phyloP scores from a whole-genome alignment of 192 early-diverging fungal genomes.

The Backusella morwellensis region DNA sequence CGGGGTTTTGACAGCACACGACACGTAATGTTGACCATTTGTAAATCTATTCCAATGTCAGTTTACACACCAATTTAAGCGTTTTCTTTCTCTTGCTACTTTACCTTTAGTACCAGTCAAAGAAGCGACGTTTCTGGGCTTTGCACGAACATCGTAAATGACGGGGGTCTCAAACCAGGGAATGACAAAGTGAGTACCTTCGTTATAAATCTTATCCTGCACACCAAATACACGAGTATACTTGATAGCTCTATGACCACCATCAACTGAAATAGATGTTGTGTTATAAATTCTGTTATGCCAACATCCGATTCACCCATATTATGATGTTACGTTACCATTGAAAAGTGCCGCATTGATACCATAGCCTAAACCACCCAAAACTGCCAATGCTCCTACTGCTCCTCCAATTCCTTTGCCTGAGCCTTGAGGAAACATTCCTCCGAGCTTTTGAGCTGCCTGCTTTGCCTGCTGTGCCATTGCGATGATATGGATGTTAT shows the following conservation, averaged over 20 bases:
- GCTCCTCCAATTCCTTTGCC: conserved; percentile 54
- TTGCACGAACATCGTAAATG: conserved; percentile 96
- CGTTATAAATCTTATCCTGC: conserved; percentile 78
- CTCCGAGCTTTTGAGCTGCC: conserved; percentile 59
- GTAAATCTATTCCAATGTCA: conserved; percentile 71
- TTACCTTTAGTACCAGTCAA: conserved; percentile 97
- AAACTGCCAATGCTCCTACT: conserved; percentile 59
- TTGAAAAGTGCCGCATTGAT: conserved; percentile 89
- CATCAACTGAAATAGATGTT: conserved; percentile 69
- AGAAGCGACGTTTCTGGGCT: conserved; percentile 95
- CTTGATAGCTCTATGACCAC: conserved; percentile 98
- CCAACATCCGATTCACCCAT: background rate
- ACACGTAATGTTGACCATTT: conserved; percentile 99
- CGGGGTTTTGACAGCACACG: conserved; percentile 94
- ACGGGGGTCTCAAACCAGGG: conserved; percentile 96
- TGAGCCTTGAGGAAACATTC: conserved; percentile 58
- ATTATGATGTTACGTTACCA: conserved; percentile 50
- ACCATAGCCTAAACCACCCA: conserved; percentile 72
- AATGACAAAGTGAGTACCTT: conserved; percentile 95
- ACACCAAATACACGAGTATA: conserved; percentile 91
- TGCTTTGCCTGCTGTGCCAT: conserved; percentile 60
- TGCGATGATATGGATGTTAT: background rate
- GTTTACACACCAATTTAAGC: background rate
- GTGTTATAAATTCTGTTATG: background rate
- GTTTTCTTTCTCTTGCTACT: background rate